Evolutionary conservation across 495 filamentous ascomycete species (phyloP), one percentile per base, ranked within the genome.

Genomic region (Daldinia concentrica): DNA sequence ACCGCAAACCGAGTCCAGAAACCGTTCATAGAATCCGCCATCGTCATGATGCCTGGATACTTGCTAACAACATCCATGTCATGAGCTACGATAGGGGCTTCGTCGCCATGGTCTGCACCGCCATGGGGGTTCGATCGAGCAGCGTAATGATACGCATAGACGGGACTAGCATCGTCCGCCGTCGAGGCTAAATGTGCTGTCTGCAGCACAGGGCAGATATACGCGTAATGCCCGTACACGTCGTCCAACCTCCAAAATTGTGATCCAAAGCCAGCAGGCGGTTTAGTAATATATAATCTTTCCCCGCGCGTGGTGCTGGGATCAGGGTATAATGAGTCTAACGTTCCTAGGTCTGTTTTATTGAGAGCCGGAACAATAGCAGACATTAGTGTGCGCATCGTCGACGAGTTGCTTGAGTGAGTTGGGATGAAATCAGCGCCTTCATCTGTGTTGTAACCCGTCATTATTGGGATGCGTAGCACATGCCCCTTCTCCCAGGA

Each of bases 391-490:
- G 66, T 58, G 14, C 78, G 80, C 79, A 90, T 89, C 12, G 88
- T 81, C 0, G 71, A 74, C 15, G 82, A 74, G 24, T 79, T 81
- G 6, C 80, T 72, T 62, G 85, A 82, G 26, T 69, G 64, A 50
- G 77, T 32, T 4, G 87, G 85, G 24, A 90, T 83, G 74, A 90
- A 92, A 50, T 79, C 76, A 2, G 88, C 82, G 43, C 90, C 90
- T 71, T 91, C 90, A 68, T 92, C 88, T 30, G 85, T 85, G 77
- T 88, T 89, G 78, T 85, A 91, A 30, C 90, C 90, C 0, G 88
- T 90, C 60, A 92, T 71, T 12, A 91, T 84, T 19, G 90, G 88
- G 24, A 91, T 82, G 63, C 83, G 83, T 39, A 89, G 82, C 72
- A 84, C 86, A 14, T 79, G 70, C 15, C 82, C 79, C 0, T 84